These are phyloP conservation scores for Falciphora oryzae DNA, from an alignment of 2,329 filamentous ascomycete genomes.

Conservation along the genomic window DNA sequence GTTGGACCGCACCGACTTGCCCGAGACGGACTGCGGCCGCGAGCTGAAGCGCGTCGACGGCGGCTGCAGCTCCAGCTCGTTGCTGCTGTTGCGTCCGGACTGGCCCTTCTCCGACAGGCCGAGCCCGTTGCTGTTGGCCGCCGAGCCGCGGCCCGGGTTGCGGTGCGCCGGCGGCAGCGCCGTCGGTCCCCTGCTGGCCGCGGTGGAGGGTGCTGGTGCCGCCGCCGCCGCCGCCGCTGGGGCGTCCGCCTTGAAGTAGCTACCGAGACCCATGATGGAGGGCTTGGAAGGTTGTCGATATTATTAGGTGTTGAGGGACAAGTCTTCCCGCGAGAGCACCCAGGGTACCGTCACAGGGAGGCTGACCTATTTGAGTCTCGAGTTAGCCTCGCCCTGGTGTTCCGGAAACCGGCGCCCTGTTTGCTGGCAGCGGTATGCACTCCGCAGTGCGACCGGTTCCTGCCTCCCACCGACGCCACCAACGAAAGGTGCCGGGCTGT, in stretches of 20 bases:
- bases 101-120: constrained; percentile 32
- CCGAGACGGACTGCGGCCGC: constrained; percentile 47
- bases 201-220: constrained; percentile 6
- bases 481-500: background rate
- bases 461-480: background rate
- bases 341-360: too few species aligned
- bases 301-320: background rate
- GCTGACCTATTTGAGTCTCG: background rate
- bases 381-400: background rate
- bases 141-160: constrained; percentile 6
- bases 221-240: constrained; percentile 19
- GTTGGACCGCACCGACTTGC: constrained; percentile 38
- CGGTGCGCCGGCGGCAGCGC: constrained; percentile 7
- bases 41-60: constrained; percentile 43
- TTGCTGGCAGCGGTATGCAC: background rate
- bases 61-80: constrained; percentile 39
- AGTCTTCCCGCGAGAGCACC: background rate
- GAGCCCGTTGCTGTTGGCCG: constrained; percentile 18
- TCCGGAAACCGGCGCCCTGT: background rate
- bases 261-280: constrained; percentile 51
- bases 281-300: background rate
- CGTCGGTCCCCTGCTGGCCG: constrained; percentile 12
- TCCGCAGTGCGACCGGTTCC: background rate
- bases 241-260: constrained; percentile 56
- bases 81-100: constrained; percentile 21